Conservation (phyloP, 306 rosid species). For the Vigna mungo region DNA sequence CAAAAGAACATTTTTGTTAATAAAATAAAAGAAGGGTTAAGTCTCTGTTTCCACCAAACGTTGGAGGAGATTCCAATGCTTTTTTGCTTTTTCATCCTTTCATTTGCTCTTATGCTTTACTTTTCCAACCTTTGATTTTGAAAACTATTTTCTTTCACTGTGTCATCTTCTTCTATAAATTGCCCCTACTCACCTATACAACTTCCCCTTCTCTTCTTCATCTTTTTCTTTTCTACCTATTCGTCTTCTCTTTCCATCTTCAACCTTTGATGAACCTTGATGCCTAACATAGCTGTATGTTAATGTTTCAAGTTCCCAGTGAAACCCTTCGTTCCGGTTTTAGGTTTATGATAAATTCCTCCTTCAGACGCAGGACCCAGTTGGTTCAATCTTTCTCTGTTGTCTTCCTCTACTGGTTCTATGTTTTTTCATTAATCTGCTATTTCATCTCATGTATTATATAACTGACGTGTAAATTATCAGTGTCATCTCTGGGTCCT, state of each 20-base stretch:
- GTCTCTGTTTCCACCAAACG: not conserved
- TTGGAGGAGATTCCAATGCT: not conserved
- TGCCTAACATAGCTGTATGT: not conserved
- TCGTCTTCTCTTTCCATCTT: not conserved
- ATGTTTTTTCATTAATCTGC: constrained; percentile 70
- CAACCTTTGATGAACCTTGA: too few relatives aligned
- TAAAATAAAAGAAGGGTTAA: too few relatives aligned
- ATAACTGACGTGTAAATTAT: not conserved
- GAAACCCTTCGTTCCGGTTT: not conserved
- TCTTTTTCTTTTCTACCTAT: not conserved
- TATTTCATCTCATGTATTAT: not conserved
- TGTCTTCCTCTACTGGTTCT: constrained; percentile 92
- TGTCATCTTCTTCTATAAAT: not conserved
- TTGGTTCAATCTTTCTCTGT: constrained; percentile 95
- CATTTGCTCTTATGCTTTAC: too few relatives aligned
- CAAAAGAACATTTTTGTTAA: too few relatives aligned
- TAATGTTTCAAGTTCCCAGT: not conserved
- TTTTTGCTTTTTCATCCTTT: not conserved
- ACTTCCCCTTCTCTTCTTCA: not conserved
- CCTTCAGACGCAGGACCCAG: constrained; percentile 85
- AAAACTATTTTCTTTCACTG: not conserved
- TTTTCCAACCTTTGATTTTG: not conserved
- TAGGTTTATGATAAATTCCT: constrained; percentile 49
- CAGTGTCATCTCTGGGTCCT: constrained; percentile 22
- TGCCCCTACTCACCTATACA: not conserved